Evolutionary conservation across 1,284 basidiomycete genomes (phyloP), one percentile per base, ranked within the genome.

Genomic region (Leucoagaricus sp.): DNA sequence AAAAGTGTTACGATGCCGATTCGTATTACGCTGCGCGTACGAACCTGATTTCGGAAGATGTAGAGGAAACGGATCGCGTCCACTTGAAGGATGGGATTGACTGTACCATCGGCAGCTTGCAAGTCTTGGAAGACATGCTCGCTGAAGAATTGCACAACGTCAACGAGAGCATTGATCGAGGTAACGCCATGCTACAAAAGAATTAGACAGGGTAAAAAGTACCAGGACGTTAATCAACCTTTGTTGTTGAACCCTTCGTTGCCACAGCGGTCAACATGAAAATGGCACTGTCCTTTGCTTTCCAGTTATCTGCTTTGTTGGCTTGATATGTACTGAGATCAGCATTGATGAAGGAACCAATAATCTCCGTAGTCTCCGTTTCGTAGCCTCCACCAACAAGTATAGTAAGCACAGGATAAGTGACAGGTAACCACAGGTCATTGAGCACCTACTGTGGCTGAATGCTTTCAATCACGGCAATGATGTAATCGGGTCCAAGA

Each of bases 101-200:
- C 87, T 13, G 78, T 75, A 1, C 84, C 84, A 3, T 81, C 76
- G 0, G 77, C 74, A 1, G 90, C 87, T 69, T 96, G 89, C 42
- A 98, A 75, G 72, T 99, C 97, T 62, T 87, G 78, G 67, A 90
- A 92, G 13, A 99, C 91, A 69, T 98, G 86, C 48, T 95, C 86
- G 10, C 91, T 93, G 76, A 99, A 99, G 79, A 98, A 98, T 63
- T 93, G 83, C 63, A 99, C 92, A 25, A 99, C 91, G 69, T 99
- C 91, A 26, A 99, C 92, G 38, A 97, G 82, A 1, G 89, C 81
- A 68, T 98, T 99, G 40, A 91, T 94, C 17, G 92, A 91, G 0
- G 96, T 97, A 26, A 98, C 96, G 52, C 96, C 96, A 61, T 91
- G 92, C 86, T 91, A 67, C 8, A 23, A 40, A 56, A 47, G 5